A percentile compares a stretch with the other conserved stretches of the same genome.
These are phyloP conservation scores for Blepharisma stoltei DNA, from an alignment of 73 alveolate genomes.

Conservation along the genomic window DNA sequence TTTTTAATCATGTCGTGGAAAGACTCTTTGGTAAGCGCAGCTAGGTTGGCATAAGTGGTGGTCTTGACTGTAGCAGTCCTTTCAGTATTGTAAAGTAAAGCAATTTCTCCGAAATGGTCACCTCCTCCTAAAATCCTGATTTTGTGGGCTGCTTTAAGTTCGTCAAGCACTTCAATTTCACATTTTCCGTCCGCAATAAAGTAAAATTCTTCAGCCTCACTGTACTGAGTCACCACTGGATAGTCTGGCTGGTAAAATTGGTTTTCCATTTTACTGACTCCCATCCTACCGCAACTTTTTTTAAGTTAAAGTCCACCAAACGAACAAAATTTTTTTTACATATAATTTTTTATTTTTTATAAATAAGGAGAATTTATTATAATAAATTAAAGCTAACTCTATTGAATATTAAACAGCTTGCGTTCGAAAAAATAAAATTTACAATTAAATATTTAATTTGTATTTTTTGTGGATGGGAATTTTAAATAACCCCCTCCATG, in stretches of 20 bases:
- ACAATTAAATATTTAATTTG: no score
- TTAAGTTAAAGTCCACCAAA: no score
- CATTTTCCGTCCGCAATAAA: constrained; percentile 59
- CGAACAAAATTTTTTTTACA: no score
- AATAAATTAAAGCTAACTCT: no score
- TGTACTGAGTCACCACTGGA: constrained; percentile 28
- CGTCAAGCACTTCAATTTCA: constrained; percentile 38
- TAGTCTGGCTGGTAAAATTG: constrained; percentile 6
- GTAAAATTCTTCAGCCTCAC: constrained; percentile 36
- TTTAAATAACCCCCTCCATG: no score
- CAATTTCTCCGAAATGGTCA: constrained; percentile 93
- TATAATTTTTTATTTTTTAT: no score
- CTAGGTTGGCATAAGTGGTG: constrained; percentile 78
- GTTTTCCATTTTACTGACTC: neutral
- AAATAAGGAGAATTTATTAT: no score
- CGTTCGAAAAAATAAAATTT: no score
- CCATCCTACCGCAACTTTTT: no score
- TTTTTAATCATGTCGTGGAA: constrained; percentile 59
- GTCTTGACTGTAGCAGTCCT: constrained; percentile 93
- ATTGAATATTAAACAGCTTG: no score
- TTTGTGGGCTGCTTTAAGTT: constrained; percentile 41
- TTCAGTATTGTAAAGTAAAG: constrained; percentile 70
- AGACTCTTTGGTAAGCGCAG: constrained; percentile 57
- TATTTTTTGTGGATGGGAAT: no score
- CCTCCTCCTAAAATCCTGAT: constrained; percentile 77